Percentiles rank a stretch among this genome's conserved stretches.
These are phyloP conservation scores for Wickerhamomyces xylosicus DNA, from an alignment of 805 yeast genomes.

Conservation along the genomic window DNA sequence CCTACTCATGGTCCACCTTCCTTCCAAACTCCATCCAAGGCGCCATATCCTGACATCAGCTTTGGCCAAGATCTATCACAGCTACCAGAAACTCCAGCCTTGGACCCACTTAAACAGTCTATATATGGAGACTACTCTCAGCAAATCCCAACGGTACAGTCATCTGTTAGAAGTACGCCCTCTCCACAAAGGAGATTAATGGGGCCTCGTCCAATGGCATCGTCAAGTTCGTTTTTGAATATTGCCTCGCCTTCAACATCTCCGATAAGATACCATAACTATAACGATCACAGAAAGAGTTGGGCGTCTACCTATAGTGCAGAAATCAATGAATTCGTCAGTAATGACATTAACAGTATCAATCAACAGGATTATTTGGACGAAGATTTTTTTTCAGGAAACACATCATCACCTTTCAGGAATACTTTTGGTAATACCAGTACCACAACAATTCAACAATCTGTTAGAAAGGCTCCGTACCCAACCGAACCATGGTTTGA, in stretches of 20 bases:
- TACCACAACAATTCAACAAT: too few relatives aligned
- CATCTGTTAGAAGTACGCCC: not conserved
- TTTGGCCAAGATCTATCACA: too few relatives aligned
- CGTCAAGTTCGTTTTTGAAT: conserved; percentile 2
- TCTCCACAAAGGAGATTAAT: not conserved
- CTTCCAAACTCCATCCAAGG: not conserved
- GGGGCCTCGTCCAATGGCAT: conserved; percentile 16
- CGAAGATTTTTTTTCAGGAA: conserved; percentile 5
- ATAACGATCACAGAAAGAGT: conserved; percentile 19
- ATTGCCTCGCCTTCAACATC: conserved; percentile 14
- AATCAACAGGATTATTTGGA: conserved; percentile 4
- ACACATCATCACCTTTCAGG: conserved; percentile 7
- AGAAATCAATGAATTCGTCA: conserved; percentile 8
- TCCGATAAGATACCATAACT: conserved; percentile 12
- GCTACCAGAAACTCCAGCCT: not conserved
- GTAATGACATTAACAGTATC: conserved; percentile 2
- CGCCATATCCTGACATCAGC: not conserved
- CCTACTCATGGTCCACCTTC: not conserved
- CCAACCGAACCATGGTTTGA: too few relatives aligned
- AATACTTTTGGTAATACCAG: not conserved
- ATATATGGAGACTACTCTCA: too few relatives aligned
- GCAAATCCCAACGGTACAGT: too few relatives aligned
- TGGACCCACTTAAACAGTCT: not conserved
- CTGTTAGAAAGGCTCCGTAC: not conserved
- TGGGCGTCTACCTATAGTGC: conserved; percentile 19